Conservation (phyloP, 2,329 filamentous ascomycete genomes). For the Cordyceps militaris region DNA sequence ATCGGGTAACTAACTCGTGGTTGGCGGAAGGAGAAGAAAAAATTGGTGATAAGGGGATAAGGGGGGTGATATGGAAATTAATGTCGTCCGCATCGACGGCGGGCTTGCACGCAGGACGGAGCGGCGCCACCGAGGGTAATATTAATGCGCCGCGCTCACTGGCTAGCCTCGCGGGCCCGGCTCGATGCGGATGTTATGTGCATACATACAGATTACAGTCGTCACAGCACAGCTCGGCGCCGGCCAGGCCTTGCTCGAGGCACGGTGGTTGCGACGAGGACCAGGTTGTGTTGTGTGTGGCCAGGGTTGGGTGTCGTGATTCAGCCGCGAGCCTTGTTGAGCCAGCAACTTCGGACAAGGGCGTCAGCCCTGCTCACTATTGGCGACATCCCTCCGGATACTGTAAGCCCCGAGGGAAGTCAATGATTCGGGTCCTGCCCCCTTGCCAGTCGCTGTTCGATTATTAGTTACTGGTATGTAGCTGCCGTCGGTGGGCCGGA, state of each 20-base stretch:
- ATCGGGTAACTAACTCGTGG: neutral
- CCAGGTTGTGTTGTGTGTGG: neutral
- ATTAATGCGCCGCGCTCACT: slow-evolving; percentile 4
- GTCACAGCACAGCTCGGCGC: neutral
- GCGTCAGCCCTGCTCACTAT: neutral
- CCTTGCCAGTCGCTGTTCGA: neutral
- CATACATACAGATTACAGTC: neutral
- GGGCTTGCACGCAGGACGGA: neutral
- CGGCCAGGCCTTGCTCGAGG: neutral
- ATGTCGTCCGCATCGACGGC: neutral
- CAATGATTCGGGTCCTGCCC: neutral
- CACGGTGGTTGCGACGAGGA: neutral
- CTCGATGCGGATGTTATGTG: neutral
- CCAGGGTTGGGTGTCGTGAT: neutral
- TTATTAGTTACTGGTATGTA: neutral
- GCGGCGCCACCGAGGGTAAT: slow-evolving; percentile 8
- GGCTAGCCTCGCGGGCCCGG: neutral
- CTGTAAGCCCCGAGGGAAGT: neutral
- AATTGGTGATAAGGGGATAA: neutral
- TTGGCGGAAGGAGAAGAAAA: neutral
- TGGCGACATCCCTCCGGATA: neutral
- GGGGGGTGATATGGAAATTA: neutral
- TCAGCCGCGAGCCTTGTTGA: neutral
- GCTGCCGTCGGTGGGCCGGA: neutral
- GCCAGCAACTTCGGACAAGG: neutral